Percentiles rank a stretch among this genome's conserved stretches.
Conservation (phyloP, 2,329 filamentous ascomycete genomes). For the Byssothecium circinans region DNA sequence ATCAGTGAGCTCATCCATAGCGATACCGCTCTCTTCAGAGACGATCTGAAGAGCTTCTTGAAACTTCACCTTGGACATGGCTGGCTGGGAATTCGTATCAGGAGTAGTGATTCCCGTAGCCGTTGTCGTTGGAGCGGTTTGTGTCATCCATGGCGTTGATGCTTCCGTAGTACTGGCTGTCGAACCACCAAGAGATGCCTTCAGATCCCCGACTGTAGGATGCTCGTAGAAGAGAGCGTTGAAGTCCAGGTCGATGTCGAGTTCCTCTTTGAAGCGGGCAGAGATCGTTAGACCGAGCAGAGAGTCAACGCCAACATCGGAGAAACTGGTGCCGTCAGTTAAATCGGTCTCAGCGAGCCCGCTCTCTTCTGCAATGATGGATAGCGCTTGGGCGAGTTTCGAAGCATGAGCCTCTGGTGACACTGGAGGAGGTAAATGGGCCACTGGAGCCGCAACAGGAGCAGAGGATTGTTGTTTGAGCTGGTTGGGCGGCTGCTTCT, state of each 20-base stretch:
- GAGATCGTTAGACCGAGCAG: slow-evolving; percentile 26
- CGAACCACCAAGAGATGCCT: slow-evolving; percentile 37
- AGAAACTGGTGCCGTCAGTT: slow-evolving; percentile 25
- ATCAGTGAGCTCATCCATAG: slow-evolving; percentile 1
- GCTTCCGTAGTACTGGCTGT: slow-evolving; percentile 2
- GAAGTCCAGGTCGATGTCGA: slow-evolving; percentile 21
- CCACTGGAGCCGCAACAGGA: not conserved
- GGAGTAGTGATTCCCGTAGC: slow-evolving; percentile 14
- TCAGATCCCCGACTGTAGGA: slow-evolving; percentile 57
- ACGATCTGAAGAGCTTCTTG: slow-evolving; percentile 34
- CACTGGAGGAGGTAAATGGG: not conserved
- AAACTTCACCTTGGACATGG: slow-evolving; percentile 22
- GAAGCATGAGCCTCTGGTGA: not conserved
- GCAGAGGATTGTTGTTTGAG: not conserved
- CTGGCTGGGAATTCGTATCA: not conserved
- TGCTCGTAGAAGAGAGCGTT: slow-evolving; percentile 55
- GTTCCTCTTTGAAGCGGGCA: slow-evolving; percentile 25
- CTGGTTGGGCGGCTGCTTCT: slow-evolving; percentile 4
- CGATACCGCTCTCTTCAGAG: slow-evolving; percentile 11
- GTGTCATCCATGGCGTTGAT: slow-evolving; percentile 20
- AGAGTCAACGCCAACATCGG: slow-evolving; percentile 34
- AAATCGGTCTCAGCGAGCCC: slow-evolving; percentile 29
- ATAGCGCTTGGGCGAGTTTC: not conserved
- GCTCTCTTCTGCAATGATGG: slow-evolving; percentile 34
- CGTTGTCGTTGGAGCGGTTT: slow-evolving; percentile 3